Percentiles rank a stretch among this genome's conserved stretches.
Evolutionary conservation across 129 eudicot genomes (phyloP).

Genomic region (Artemisia tridentata): DNA sequence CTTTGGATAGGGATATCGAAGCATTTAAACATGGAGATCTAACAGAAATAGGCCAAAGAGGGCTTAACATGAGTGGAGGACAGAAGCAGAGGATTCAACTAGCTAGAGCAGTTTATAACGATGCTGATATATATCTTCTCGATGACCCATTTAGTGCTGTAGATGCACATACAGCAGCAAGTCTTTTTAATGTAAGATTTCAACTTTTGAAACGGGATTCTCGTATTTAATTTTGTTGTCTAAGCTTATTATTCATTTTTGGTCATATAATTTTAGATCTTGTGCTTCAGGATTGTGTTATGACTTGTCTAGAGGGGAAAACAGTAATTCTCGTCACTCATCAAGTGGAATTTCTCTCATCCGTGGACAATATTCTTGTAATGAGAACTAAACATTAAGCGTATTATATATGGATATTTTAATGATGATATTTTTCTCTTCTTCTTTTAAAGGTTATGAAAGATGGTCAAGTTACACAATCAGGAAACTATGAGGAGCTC

Average conservation of each 20-base stretch:
- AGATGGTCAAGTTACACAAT: slow-evolving; percentile 59
- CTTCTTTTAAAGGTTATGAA: slow-evolving; percentile 55
- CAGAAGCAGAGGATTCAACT: slow-evolving; percentile 92
- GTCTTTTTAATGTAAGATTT: slow-evolving; percentile 60
- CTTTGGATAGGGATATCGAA: slow-evolving; percentile 69
- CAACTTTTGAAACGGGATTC: not conserved
- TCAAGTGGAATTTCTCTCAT: not conserved
- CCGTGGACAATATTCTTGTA: slow-evolving; percentile 73
- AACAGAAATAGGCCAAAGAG: slow-evolving; percentile 87
- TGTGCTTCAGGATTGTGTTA: slow-evolving; percentile 68
- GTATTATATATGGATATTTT: not conserved
- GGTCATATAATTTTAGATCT: not conserved
- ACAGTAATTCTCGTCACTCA: slow-evolving; percentile 28
- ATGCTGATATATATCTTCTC: slow-evolving; percentile 81
- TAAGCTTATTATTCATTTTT: not conserved
- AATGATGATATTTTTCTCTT: not conserved
- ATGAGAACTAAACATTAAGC: slow-evolving; percentile 9
- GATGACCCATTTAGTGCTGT: slow-evolving; percentile 96
- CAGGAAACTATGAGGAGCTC: slow-evolving; percentile 63
- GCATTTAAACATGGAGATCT: slow-evolving; percentile 65
- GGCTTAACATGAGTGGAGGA: slow-evolving; percentile 88
- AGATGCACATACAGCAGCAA: slow-evolving; percentile 85
- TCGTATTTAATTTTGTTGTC: not conserved
- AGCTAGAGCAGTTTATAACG: slow-evolving; percentile 77
- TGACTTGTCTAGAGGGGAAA: slow-evolving; percentile 54